Evolutionary conservation across 768 basidiomycete species (phyloP), one percentile per base, ranked within the genome.

Genomic region (Exsudoporus frostii): DNA sequence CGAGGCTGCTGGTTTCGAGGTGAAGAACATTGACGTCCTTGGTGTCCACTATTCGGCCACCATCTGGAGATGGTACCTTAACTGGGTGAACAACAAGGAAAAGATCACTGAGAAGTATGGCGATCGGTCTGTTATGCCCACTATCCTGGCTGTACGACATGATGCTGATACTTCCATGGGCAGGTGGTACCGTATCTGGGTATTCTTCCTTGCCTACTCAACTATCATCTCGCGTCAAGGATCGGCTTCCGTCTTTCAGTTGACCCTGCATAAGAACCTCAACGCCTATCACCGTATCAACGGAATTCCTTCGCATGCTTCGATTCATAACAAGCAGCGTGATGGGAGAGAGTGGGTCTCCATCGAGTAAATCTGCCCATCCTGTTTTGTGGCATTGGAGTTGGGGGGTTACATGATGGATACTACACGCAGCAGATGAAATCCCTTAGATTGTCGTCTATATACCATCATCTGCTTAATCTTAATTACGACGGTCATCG

Each of bases 21-120:
- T 98, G 55, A 98, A 97, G 77, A 92, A 90, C 62, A 76, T 96
- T 50, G 97, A 99, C 56, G 96, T 98, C 34, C 85, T 98, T 32
- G 97, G 96, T 51, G 96, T 98, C 9, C 97, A 99, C 73, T 97
- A 98, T 74, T 90, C 89, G 17, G 93, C 94, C 0, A 96, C 92
- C 1, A 76, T 92, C 66, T 86, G 79, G 73, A 79, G 82, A 53
- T 98, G 96, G 96, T 98, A 98, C 80, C 83, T 90, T 69, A 98
- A 98, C 82, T 99, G 97, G 97, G 71, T 96, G 39, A 76, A 77
- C 53, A 98, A 99, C 81, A 88, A 88, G 76, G 93, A 94, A 41
- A 87, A 89, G 71, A 86, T 97, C 45, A 58, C 89, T 36, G 92
- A 76, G 51, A 88, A 86, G 71, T 99, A 99, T 67, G 96, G 96